Evolutionary conservation across 306 rosid genomes (phyloP).

Genomic region (Neltuma alba): DNA sequence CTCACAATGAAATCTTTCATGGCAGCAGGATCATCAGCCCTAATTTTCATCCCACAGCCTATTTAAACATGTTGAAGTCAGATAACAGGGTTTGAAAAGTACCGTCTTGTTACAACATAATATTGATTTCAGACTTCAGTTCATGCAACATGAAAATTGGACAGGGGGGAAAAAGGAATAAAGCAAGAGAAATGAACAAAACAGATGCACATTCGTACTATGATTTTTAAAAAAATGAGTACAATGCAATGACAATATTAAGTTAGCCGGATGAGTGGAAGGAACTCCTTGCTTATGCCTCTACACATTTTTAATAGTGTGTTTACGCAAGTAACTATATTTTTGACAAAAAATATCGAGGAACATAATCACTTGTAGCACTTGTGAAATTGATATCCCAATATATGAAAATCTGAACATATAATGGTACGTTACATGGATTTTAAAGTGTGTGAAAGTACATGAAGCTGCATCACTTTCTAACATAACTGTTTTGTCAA

Average conservation of each 20-base stretch:
- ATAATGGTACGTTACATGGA: neutral
- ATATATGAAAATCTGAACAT: neutral
- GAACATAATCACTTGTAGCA: neutral
- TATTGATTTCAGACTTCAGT: neutral
- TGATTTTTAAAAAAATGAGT: conserved; percentile 3
- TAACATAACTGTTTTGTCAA: neutral
- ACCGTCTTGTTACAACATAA: neutral
- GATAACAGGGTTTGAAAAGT: neutral
- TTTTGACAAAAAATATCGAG: neutral
- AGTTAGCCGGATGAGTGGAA: neutral
- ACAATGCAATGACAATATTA: neutral
- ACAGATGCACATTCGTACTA: neutral
- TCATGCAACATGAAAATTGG: conserved; percentile 6
- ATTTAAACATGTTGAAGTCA: conserved; percentile 23
- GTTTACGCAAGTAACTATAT: neutral
- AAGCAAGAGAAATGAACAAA: neutral
- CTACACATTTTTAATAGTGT: neutral
- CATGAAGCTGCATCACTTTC: neutral
- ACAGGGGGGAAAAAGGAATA: neutral
- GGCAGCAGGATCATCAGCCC: conserved; percentile 87
- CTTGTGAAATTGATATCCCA: too few relatives aligned
- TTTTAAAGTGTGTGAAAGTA: neutral
- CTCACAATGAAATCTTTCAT: conserved; percentile 76
- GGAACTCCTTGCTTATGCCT: conserved; percentile 17
- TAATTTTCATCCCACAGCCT: conserved; percentile 98